Base-by-base conservation (phyloP, 805 yeast genomes). In the Danielozyma ontarioensis region DNA sequence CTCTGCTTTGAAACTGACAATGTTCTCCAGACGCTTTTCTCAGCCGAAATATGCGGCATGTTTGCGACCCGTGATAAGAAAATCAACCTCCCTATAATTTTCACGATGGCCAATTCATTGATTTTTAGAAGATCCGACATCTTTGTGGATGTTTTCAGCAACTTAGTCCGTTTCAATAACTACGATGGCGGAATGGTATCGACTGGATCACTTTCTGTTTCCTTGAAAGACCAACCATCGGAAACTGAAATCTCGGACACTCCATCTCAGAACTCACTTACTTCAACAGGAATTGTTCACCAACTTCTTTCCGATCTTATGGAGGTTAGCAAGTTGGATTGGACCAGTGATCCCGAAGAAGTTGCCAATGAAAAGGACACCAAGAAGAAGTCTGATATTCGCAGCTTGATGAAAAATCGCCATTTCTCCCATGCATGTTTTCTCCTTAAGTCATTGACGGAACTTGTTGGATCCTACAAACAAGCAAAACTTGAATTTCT, bases 401-500 rank as follows among this genome's bases (percentile, higher is more conserved):
- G 6, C 10, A 10, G 6, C 8, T 10, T 73, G 10, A 55, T 70
- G 29, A 68, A 62, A 35, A 83, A 83, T 49, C 61, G 67, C 5
- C 68, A 73, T 19, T 84, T 80, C 55, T 70, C 79, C 0, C 80
- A 83, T 46, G 76, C 78, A 37, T 71, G 80, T 28, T 88, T 80
- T 53, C 56, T 89, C 29, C 58, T 89, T 25, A 84, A 79, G 43
- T 59, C 76, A 0, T 55, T 88, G 25, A 70, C 79, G 0, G 97
- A 89, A 44, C 58, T 87, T 5, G 55, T 89, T 5, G 74, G 80
- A 2, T 83, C 96, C 2, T 89, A 88, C 52, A 82, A 80, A 40
- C 80, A 79, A 40, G 76, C 88, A 32, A 89, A 89, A 53, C 69
- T 83, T 31, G 96, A 88, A 46, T 83, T 89, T 47, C 60, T 88